A percentile compares a stretch with the other conserved stretches of the same genome.
These are phyloP conservation scores for Patellaria atrata DNA, from an alignment of 495 filamentous ascomycete species.

Conservation along the genomic window DNA sequence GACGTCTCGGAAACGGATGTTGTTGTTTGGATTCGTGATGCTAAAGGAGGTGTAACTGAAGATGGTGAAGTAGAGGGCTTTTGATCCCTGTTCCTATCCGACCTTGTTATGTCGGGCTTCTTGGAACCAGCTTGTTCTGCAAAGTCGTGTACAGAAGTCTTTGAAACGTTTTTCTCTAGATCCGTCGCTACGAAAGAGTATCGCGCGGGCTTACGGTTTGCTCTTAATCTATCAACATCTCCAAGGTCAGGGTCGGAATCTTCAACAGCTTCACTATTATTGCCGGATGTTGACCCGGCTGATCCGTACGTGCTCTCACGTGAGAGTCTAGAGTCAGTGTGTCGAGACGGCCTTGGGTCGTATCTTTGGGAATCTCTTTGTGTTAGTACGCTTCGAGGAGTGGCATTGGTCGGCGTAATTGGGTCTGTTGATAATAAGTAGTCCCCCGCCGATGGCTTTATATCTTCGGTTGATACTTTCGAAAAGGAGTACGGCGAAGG, in stretches of 20 bases:
- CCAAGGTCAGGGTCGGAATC: slow-evolving; percentile 13
- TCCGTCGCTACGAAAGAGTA: slow-evolving; percentile 20
- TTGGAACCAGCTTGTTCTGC: too few relatives aligned
- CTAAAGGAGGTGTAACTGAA: too few relatives aligned
- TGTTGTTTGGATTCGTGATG: too few relatives aligned
- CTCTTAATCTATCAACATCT: slow-evolving; percentile 7
- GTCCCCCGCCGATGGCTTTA: slow-evolving; percentile 13
- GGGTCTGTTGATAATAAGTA: slow-evolving; percentile 21
- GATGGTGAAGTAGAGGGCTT: too few relatives aligned
- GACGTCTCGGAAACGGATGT: too few relatives aligned
- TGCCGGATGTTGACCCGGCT: slow-evolving; percentile 6
- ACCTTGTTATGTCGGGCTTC: too few relatives aligned
- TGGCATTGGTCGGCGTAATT: slow-evolving; percentile 12
- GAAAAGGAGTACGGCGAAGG: slow-evolving; percentile 27
- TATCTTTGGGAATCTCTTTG: slow-evolving; percentile 8
- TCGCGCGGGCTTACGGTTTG: slow-evolving; percentile 13
- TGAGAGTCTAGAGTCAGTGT: too few relatives aligned
- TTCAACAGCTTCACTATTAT: slow-evolving; percentile 10
- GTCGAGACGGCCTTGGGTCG: slow-evolving; percentile 10
- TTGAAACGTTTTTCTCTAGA: slow-evolving; percentile 15
- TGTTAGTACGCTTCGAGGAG: slow-evolving; percentile 11
- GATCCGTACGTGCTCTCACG: slow-evolving; percentile 12
- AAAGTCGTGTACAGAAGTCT: slow-evolving; percentile 3
- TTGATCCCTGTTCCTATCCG: too few relatives aligned
- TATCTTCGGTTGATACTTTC: slow-evolving; percentile 14